A percentile compares a stretch with the other conserved stretches of the same genome.
phyloP scores from a whole-genome alignment of 1,139 yeast genomes.

The Meyerozyma sp. region DNA sequence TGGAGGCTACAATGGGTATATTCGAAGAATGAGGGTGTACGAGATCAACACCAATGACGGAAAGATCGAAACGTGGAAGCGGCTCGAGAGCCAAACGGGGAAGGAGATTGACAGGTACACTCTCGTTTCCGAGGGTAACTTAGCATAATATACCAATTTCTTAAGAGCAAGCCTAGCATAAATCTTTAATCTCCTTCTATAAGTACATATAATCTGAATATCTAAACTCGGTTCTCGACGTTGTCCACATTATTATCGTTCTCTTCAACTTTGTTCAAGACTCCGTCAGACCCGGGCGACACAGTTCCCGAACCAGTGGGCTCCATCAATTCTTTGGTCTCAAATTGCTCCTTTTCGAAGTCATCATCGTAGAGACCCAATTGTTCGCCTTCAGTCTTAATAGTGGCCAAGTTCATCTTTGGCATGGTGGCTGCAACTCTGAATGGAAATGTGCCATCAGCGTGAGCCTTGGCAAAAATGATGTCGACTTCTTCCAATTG shows the following conservation, averaged over 20 bases:
- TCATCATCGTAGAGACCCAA: conserved; percentile 14
- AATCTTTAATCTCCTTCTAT: neutral
- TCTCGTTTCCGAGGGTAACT: conserved; percentile 15
- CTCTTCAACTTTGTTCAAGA: neutral
- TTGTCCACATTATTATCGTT: neutral
- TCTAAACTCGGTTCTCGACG: neutral
- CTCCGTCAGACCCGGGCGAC: neutral
- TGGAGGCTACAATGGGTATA: conserved; percentile 83
- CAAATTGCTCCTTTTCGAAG: conserved; percentile 13
- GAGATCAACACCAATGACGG: conserved; percentile 55
- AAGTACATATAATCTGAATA: neutral
- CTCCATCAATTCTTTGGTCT: conserved; percentile 8
- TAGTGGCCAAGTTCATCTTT: conserved; percentile 11
- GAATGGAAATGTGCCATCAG: conserved; percentile 14
- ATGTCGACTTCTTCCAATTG: conserved; percentile 27
- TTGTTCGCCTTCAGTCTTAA: conserved; percentile 12
- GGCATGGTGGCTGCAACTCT: conserved; percentile 16
- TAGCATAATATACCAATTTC: neutral
- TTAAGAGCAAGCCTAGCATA: neutral
- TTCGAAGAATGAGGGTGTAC: conserved; percentile 68
- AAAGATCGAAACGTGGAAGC: conserved; percentile 68
- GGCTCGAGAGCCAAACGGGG: conserved; percentile 51
- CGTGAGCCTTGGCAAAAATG: conserved; percentile 18
- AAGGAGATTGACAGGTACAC: conserved; percentile 51
- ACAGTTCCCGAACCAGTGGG: conserved; percentile 1